Conservation (phyloP, 148 eudicot genomes). For the Rhododendron molle region DNA sequence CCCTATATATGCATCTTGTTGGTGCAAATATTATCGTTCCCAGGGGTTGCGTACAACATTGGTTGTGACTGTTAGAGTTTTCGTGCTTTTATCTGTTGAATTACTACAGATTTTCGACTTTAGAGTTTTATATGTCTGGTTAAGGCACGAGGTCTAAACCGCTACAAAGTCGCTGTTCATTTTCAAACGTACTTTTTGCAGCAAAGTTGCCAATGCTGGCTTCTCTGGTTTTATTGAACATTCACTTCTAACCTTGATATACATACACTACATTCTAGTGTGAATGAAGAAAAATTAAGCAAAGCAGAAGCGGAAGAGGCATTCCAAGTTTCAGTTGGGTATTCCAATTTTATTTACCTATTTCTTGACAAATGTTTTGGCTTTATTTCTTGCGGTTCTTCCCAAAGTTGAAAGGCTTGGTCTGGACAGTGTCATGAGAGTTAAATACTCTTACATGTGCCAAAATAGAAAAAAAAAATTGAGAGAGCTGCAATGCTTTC, state of each 20-base stretch:
- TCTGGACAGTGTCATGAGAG: not conserved
- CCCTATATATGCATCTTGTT: not conserved
- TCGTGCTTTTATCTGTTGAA: not conserved
- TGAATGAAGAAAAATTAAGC: not conserved
- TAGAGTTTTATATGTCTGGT: not conserved
- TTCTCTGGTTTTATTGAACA: not conserved
- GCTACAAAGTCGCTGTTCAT: not conserved
- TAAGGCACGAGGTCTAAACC: not conserved
- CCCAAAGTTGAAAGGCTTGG: not conserved
- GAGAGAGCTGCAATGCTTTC: not conserved
- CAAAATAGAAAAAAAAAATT: not conserved
- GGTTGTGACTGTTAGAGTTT: not conserved
- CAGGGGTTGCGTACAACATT: not conserved
- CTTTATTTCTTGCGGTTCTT: not conserved
- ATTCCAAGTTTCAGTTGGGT: not conserved
- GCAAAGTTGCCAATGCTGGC: not conserved
- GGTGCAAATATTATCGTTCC: not conserved
- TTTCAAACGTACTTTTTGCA: not conserved
- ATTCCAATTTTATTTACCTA: not conserved
- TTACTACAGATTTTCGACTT: not conserved
- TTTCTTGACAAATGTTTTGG: not conserved
- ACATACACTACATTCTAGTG: not conserved
- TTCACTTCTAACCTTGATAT: not conserved
- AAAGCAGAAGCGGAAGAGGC: not conserved
- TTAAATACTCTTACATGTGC: not conserved